Evolutionary conservation across 495 filamentous ascomycete genomes (phyloP), one percentile per base, ranked within the genome.

Genomic region (Aspergillus campestris): DNA sequence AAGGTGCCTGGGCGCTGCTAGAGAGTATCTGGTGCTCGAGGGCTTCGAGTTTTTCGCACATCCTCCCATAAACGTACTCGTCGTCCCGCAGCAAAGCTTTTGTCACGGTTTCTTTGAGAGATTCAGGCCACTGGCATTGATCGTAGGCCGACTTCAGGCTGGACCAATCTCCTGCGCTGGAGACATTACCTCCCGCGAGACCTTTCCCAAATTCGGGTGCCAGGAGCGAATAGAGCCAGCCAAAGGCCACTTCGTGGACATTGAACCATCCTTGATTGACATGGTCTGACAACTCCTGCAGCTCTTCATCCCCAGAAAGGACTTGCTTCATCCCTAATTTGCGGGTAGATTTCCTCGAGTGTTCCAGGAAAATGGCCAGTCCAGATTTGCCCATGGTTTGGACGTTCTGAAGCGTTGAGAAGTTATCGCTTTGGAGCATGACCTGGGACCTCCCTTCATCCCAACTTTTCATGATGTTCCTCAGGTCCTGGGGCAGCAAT

Each of bases 361-460:
- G 81, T 41, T 89, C 86, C 5, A 91, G 72, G 48, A 94, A 92
- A 5, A 86, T 80, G 10, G 83, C 77, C 8, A 91, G 65, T 56
- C 84, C 61, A 65, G 79, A 53, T 66, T 66, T 71, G 71, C 77
- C 54, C 61, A 71, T 52, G n/a, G 66, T 59, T 31, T 55, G 64
- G 29, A 67, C 59, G 40, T 64, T 56, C 66, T 73, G 51, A 60
- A 75, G 32, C 56, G 67, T 36, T 56, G 80, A 57, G 30, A 73
- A 51, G 34, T 72, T 77, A 44, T 81, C 77, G 24, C 72, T 74
- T 49, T 77, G 71, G 8, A 75, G 56, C 43, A 80, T 69, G 13
- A 72, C 69, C 31, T 73, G 76, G 14, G 75, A 72, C 58, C 77
- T 82, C 4, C 65, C 66, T 45, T 80, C 75, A 50, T 83, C 74